These are phyloP conservation scores for Globisporangium viniferum DNA, from an alignment of 352 stramenopile species.

Conservation along the genomic window DNA sequence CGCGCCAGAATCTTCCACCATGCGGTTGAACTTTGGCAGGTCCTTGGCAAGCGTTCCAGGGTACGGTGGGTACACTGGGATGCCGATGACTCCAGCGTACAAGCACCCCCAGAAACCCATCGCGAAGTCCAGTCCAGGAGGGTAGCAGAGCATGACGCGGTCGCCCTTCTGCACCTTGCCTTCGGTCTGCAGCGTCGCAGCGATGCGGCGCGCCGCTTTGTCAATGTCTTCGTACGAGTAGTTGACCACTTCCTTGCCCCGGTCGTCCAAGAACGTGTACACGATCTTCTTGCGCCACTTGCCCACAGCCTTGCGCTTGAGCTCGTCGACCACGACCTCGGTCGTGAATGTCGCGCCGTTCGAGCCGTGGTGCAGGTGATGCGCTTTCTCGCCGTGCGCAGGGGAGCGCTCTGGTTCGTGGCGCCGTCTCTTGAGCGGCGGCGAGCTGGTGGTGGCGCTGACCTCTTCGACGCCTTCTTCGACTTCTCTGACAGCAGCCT, in stretches of 20 bases:
- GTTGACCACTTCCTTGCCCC: constrained; percentile 58
- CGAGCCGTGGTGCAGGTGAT: constrained; percentile 20
- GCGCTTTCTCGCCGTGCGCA: background rate
- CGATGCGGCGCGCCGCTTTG: constrained; percentile 52
- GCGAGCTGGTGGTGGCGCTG: background rate
- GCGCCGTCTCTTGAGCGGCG: constrained; percentile 34
- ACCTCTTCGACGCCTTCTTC: constrained; percentile 4
- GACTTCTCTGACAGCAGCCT: background rate
- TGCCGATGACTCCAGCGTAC: constrained; percentile 65
- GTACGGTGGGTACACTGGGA: constrained; percentile 78
- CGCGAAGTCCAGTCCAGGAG: constrained; percentile 71
- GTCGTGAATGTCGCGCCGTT: constrained; percentile 30
- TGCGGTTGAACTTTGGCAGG: constrained; percentile 73
- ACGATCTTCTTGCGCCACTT: constrained; percentile 65
- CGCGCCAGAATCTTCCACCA: constrained; percentile 69
- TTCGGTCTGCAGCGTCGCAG: constrained; percentile 53
- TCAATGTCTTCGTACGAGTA: constrained; percentile 75
- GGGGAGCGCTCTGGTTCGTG: constrained; percentile 16
- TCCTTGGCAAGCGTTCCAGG: constrained; percentile 70
- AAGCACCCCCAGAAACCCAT: constrained; percentile 78
- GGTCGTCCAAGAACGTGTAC: constrained; percentile 82
- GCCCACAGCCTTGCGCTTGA: constrained; percentile 43
- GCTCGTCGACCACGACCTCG: constrained; percentile 41
- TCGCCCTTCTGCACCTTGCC: constrained; percentile 52
- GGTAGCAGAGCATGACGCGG: constrained; percentile 76